phyloP scores from a whole-genome alignment of 768 basidiomycete species.

The Phallus indusiatus region DNA sequence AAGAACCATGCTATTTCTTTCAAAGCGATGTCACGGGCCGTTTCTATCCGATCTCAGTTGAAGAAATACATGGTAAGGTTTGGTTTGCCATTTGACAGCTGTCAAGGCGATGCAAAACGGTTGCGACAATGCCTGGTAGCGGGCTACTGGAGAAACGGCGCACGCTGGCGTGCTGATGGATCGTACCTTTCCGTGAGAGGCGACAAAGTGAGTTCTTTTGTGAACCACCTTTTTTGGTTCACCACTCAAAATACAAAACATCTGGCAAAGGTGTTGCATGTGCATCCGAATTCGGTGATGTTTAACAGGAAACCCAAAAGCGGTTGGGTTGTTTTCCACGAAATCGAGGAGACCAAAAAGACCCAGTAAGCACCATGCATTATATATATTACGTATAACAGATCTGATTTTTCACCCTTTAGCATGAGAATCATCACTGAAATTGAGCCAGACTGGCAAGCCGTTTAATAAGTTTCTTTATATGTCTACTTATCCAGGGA shows the following conservation, averaged over 20 bases:
- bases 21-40: conserved; percentile 85
- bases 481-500: neutral
- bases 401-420: conserved; percentile 5
- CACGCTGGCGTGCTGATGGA: conserved; percentile 84
- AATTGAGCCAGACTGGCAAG: conserved; percentile 89
- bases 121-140: conserved; percentile 83
- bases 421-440: conserved; percentile 92
- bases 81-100: conserved; percentile 70
- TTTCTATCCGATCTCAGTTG: conserved; percentile 91
- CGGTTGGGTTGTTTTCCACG: conserved; percentile 92
- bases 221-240: neutral
- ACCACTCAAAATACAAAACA: neutral
- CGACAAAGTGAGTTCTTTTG: conserved; percentile 48
- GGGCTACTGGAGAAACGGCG: conserved; percentile 92
- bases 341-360: conserved; percentile 95
- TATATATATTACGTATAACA: neutral
- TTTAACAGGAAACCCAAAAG: conserved; percentile 88
- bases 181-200: conserved; percentile 87
- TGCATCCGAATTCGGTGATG: conserved; percentile 89
- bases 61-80: conserved; percentile 94
- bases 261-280: conserved; percentile 62
- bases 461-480: neutral
- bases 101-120: conserved; percentile 77
- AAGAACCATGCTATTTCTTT: conserved; percentile 88
- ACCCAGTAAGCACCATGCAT: conserved; percentile 52